These are phyloP conservation scores for Termitomyces sp. DNA, from an alignment of 768 basidiomycete species.

Conservation along the genomic window DNA sequence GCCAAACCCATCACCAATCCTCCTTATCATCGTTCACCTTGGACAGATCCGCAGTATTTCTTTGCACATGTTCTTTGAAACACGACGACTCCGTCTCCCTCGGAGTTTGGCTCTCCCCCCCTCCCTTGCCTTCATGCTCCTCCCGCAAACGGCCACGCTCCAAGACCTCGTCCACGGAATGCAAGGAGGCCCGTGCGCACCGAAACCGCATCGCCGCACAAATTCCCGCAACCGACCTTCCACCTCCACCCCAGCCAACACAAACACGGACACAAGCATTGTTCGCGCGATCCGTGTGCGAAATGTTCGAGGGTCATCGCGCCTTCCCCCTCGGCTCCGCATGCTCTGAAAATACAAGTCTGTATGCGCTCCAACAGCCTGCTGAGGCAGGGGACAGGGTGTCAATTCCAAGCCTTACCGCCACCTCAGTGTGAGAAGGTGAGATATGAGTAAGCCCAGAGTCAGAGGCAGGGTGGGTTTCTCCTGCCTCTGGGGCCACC, in stretches of 20 bases:
- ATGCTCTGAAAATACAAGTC: neutral
- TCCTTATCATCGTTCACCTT: constrained; percentile 16
- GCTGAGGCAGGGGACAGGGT: neutral
- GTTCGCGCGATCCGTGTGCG: constrained; percentile 30
- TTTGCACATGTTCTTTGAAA: too few relatives aligned
- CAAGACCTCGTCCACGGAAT: too few relatives aligned
- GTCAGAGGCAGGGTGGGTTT: neutral
- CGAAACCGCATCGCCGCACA: too few relatives aligned
- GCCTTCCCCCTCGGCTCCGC: neutral
- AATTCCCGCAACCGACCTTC: too few relatives aligned
- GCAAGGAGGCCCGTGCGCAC: too few relatives aligned
- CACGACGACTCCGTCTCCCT: too few relatives aligned
- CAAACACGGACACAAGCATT: constrained; percentile 12
- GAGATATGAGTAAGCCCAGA: too few relatives aligned
- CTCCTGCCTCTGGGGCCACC: neutral
- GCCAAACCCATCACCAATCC: too few relatives aligned
- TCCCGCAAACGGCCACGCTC: too few relatives aligned
- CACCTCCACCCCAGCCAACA: constrained; percentile 14
- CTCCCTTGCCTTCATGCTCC: too few relatives aligned
- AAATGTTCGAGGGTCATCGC: constrained; percentile 23
- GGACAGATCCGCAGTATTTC: neutral
- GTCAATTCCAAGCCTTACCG: neutral
- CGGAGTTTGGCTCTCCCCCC: too few relatives aligned
- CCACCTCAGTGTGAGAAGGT: neutral
- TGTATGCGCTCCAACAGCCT: neutral